Conservation (phyloP, 352 stramenopile genomes). For the Aphanomyces invadans region DNA sequence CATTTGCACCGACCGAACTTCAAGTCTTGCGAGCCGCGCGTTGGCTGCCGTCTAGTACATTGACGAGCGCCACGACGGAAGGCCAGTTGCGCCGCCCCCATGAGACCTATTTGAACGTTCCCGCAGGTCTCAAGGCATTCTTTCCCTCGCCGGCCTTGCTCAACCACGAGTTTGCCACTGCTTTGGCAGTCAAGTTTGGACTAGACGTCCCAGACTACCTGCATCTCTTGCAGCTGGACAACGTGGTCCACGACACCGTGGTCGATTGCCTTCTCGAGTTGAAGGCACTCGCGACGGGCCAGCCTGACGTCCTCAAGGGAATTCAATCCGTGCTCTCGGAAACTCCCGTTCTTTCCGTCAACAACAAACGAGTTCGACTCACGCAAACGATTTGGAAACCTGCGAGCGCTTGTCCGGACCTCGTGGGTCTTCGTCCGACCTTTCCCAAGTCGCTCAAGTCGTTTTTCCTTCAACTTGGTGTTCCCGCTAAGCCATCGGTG, state of each 20-base stretch:
- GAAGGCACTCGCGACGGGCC: not conserved
- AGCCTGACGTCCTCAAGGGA: not conserved
- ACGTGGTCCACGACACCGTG: not conserved
- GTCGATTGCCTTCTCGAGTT: not conserved
- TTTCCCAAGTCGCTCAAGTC: slow-evolving; percentile 16
- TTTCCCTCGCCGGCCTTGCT: not conserved
- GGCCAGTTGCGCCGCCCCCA: not conserved
- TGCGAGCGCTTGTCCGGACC: not conserved
- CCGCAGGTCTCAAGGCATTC: not conserved
- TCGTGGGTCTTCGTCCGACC: not conserved
- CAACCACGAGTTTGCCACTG: not conserved
- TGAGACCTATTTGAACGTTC: not conserved
- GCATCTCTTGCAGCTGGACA: not conserved
- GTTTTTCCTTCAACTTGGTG: slow-evolving; percentile 6
- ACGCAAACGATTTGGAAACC: slow-evolving; percentile 13
- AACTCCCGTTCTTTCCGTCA: not conserved
- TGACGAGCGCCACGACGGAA: no score
- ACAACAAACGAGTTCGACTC: not conserved
- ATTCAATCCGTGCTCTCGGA: not conserved
- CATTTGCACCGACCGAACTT: not conserved
- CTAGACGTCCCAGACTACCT: not conserved
- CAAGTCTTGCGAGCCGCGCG: not conserved
- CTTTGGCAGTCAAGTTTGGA: not conserved
- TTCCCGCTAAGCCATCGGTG: slow-evolving; percentile 4
- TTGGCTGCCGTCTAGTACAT: not conserved